Evolutionary conservation across 768 basidiomycete genomes (phyloP).

Genomic region (Piloderma croceum): DNA sequence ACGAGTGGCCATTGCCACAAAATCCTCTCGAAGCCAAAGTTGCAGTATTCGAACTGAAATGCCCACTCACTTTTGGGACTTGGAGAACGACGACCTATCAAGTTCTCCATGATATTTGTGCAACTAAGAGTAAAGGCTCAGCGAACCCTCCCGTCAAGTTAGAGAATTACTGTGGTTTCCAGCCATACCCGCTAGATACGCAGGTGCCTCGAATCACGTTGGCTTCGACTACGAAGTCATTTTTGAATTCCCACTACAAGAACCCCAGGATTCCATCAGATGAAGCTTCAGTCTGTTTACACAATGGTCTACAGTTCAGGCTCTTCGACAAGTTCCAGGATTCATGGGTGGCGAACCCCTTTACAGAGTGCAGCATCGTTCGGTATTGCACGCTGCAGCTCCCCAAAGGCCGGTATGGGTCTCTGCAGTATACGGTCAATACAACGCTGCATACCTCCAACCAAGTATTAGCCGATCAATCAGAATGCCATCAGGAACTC

Average conservation of each 20-base stretch:
- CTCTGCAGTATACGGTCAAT: constrained; percentile 32
- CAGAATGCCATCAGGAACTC: constrained; percentile 33
- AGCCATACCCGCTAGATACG: no score
- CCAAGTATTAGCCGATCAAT: constrained; percentile 37
- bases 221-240: constrained; percentile 32
- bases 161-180: constrained; percentile 7
- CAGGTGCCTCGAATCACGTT: constrained; percentile 31
- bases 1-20: constrained; percentile 45
- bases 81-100: constrained; percentile 40
- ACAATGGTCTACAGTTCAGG: constrained; percentile 25
- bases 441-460: constrained; percentile 38
- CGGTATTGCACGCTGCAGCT: constrained; percentile 27
- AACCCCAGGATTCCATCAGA: constrained; percentile 4
- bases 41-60: constrained; percentile 38
- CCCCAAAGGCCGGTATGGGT: constrained; percentile 25
- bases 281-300: constrained; percentile 15
- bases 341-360: constrained; percentile 13
- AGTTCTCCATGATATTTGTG: constrained; percentile 33
- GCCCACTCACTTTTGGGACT: constrained; percentile 33
- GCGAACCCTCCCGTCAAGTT: constrained; percentile 14
- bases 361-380: constrained; percentile 12
- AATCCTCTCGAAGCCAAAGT: constrained; percentile 15
- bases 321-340: constrained; percentile 23
- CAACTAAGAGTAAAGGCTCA: no score
- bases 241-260: constrained; percentile 28